Base-by-base conservation (phyloP, 306 rosid genomes). In the Psophocarpus tetragonolobus region DNA sequence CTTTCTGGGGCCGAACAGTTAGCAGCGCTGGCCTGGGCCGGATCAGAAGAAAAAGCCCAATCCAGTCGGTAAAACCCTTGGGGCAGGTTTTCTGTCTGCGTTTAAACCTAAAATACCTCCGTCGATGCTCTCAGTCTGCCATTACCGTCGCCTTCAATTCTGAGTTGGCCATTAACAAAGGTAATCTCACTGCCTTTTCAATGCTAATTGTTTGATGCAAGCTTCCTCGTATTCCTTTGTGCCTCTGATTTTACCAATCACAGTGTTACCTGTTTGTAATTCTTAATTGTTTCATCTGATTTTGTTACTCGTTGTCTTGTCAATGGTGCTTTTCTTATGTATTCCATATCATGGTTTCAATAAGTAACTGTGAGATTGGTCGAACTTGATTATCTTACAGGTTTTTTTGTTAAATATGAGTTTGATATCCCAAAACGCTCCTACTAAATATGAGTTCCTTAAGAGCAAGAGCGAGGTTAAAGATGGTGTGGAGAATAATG, bases 351-450 rank as follows among this genome's bases (percentile, higher is more conserved):
- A 15, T 29, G 21, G 6, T 58, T 57, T 11, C 15, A 36, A 56
- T 54, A 35, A 17, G 13, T 41, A 4, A 27, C 12, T 42, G 6
- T 38, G 6, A 33, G 62, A 35, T 36, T 68, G 53, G 57, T 27
- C 36, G 0, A 29, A n/a, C 12, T 11, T 10, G 18, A 14, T 68
- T 65, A 13, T 64, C 27, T 53, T 32, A 36, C 45, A 77, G 80
- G 24, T 57, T 87, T 48, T 67, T 9, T 67, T 76, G 78, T 54
- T 12, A 70, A 80, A 84, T 44, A 94, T 94, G 97, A 91, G 93
- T 89, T 85, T 94, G 51, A 82, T 94, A 87, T 94, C 97, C 5
- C 96, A 91, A 83, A 90, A 84, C 71, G 74, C 85, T 51, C 60
- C 14, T 18, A 39, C 82, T 8, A 74, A 77, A 56, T 79, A 24